Base-by-base conservation (phyloP, 2,329 filamentous ascomycete species). In the Aspergillus phoenicis region DNA sequence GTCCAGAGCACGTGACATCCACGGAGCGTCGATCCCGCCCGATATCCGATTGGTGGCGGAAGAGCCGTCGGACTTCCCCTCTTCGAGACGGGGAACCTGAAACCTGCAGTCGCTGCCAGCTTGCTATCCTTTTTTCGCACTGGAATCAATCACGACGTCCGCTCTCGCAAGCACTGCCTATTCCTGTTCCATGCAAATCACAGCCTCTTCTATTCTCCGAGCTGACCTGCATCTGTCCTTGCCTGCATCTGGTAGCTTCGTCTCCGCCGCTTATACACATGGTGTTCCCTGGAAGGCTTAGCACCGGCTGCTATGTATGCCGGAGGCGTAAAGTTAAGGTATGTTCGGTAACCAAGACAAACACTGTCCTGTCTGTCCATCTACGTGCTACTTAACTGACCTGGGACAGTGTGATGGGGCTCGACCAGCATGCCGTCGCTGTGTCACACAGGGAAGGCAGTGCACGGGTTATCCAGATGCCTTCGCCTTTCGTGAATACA, bases 301-400 rank as follows among this genome's bases (percentile, higher is more conserved):
- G 52, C 24, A 55, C 52, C 13, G 52, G 52, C 20, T 55, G 52
- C 52, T 55, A 43, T 30, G 52, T 55, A 55, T 55, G 52, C 38
- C 52, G 52, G 43, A 55, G 17, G 38, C 52, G 52, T 20, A 55
- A 55, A 43, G 52, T 55, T n/a, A 55, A 55, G 52, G 52, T 55
- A 55, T 30, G 52, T 54, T 17, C 17, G 17, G 22, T 41, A 8
- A 28, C 15, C 20, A 24, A 5, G 6, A 39, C 1, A 53, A 8
- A n/a, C 7, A 8, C 20, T 11, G 5, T 24, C 11, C 13, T 30
- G n/a, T 5, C 13, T 15, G 6, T 45, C 4, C 10, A 10, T 13
- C 2, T 7, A 28, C 8, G 4, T 17, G n/a, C 8, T 51, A 20
- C 15, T 20, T 51, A n/a, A 33, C 30, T 28, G 17, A 10, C 20